These are phyloP conservation scores for Thelonectria blattea DNA, from an alignment of 2,329 filamentous ascomycete species.

Conservation along the genomic window DNA sequence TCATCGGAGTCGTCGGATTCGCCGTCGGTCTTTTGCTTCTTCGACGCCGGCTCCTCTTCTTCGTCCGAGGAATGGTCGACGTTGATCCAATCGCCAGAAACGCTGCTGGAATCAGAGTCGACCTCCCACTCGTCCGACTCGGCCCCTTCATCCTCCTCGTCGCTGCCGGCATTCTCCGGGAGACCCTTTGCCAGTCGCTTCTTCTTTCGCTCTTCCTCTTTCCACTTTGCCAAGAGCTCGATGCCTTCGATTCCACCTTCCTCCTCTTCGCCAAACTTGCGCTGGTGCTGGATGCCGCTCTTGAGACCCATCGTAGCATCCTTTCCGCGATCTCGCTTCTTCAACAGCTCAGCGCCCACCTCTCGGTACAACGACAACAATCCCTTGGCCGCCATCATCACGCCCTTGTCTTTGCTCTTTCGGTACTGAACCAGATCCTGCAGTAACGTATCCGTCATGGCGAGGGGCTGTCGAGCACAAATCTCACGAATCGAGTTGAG, in stretches of 20 bases:
- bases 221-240: slow-evolving; percentile 90
- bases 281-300: slow-evolving; percentile 75
- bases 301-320: slow-evolving; percentile 84
- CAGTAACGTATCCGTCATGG: slow-evolving; percentile 93
- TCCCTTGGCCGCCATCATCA: slow-evolving; percentile 98
- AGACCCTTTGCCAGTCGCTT: slow-evolving; percentile 74
- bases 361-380: slow-evolving; percentile 90
- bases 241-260: slow-evolving; percentile 87
- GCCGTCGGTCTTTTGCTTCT: slow-evolving; percentile 47
- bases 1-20: slow-evolving; percentile 40
- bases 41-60: slow-evolving; percentile 69
- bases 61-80: slow-evolving; percentile 86
- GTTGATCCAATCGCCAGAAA: slow-evolving; percentile 91
- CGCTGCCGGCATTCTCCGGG: slow-evolving; percentile 65
- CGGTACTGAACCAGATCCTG: slow-evolving; percentile 96
- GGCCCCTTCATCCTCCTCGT: slow-evolving; percentile 63
- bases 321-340: slow-evolving; percentile 90
- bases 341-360: slow-evolving; percentile 85
- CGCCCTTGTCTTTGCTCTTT: slow-evolving; percentile 97
- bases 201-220: slow-evolving; percentile 82
- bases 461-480: slow-evolving; percentile 89
- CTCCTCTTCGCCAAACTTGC: slow-evolving; percentile 82
- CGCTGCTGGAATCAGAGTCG: slow-evolving; percentile 64
- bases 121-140: slow-evolving; percentile 67
- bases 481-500: slow-evolving; percentile 95